Conservation (phyloP, 768 basidiomycete species). For the Roridomyces roridus region DNA sequence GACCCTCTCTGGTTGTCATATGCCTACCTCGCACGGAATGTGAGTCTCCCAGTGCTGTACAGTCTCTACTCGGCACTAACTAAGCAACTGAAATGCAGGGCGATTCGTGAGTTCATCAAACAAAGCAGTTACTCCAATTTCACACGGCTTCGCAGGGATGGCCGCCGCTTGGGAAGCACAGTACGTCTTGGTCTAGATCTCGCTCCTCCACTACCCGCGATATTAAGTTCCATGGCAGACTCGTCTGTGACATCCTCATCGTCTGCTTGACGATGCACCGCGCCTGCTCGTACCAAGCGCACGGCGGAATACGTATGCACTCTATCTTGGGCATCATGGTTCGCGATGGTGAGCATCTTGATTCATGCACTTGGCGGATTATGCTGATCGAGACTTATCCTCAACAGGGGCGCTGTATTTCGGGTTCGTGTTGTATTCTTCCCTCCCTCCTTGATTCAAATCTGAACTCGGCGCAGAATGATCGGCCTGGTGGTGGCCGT, state of each 20-base stretch:
- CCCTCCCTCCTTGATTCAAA: not conserved
- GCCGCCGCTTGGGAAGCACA: too few species aligned
- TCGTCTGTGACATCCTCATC: constrained; percentile 1
- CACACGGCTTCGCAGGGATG: not conserved
- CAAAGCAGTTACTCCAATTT: too few species aligned
- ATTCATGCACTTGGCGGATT: too few species aligned
- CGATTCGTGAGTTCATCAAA: constrained; percentile 1
- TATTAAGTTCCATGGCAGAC: not conserved
- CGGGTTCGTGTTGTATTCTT: constrained; percentile 4
- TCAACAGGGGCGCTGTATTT: not conserved
- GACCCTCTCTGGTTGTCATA: too few species aligned
- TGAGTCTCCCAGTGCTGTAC: too few species aligned
- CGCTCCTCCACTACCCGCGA: not conserved
- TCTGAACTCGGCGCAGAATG: not conserved
- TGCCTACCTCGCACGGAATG: too few species aligned
- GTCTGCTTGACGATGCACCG: not conserved
- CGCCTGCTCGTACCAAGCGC: not conserved
- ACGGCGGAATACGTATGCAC: not conserved
- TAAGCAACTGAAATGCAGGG: too few species aligned
- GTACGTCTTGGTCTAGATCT: not conserved
- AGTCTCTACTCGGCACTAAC: too few species aligned
- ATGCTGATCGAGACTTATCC: not conserved
- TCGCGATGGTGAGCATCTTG: constrained; percentile 2
- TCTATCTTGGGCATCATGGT: not conserved
- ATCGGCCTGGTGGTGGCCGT: not conserved